Base-by-base conservation (phyloP, 768 basidiomycete genomes). In the Psilocybe cubensis region DNA sequence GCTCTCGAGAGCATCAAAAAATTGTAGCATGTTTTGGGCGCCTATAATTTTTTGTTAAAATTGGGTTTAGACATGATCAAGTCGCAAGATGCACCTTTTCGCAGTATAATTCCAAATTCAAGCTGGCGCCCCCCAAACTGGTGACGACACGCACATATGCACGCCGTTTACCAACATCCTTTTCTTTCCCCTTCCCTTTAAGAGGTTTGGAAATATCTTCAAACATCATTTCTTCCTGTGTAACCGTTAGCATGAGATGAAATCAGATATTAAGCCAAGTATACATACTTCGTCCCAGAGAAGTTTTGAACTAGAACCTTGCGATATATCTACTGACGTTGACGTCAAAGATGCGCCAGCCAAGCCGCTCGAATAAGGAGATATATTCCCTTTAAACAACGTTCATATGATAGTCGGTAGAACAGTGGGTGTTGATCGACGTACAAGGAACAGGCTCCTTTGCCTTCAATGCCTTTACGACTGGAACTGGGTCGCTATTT, bases 11-110 rank as follows among this genome's bases (percentile, higher is more conserved):
- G 83, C 88, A 92, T 92, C 25, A 99, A 75, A 72, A 98, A 99
- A 70, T 99, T 99, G 72, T 99, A 99, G 65, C 96, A 98, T 1
- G 97, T 98, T 74, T 97, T 96, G 0, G 97, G 97, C 9, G 96
- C 97, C 92, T 95, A 23, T 9, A 38, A n/a, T 20, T 31, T 35
- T 25, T 31, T 27, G 7, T 42, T 21, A 5, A 38, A 14, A 23
- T 38, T 23, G 24, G 29, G 38, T 17, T 21, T 28, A 20, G 4
- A 42, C 2, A 24, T 27, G 14, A 24, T 33, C 2, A 31, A 21
- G 42, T 38, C 35, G 31, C 5, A n/a, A 33, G 24, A n/a, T 14
- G 2, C 54, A 69, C 93, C 77, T 94, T 94, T 73, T 96, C 94
- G 67, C 93, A 95, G 65, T 84, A 94, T 6, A 96, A 74, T 69